Evolutionary conservation across 2,329 filamentous ascomycete species (phyloP), one percentile per base, ranked within the genome.

Genomic region (Venturia asperata): DNA sequence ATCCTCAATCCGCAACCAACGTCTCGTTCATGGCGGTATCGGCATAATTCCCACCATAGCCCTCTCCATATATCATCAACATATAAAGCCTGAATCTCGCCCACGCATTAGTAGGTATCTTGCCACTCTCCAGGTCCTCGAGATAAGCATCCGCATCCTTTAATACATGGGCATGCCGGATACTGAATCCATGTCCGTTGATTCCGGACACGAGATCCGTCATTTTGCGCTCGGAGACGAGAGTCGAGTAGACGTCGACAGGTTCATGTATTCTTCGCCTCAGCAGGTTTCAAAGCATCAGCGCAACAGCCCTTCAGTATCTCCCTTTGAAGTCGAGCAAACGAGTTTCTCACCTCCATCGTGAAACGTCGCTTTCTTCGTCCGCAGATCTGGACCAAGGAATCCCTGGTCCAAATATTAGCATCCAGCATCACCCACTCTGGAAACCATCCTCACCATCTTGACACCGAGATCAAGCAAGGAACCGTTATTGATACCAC

Each of bases 201-300:
- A 49, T 24, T 24, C 67, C 64, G 61, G 67, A 65, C 4, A 64
- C 67, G 11, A 67, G 39, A 13, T 41, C 64, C 4, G 64, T 64
- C 64, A 68, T 68, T 56, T 67, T 61, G 52, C 62, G 67, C 34
- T 67, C 65, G 1, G 65, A 67, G n/a, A 67, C 67, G n/a, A 45
- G 24, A 2, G 66, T 39, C 39, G 37, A 67, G 13, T 64, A 68
- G 41, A 67, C 65, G 56, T 67, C 67, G 19, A 61, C 65, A 15
- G 66, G 62, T n/a, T 62, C n/a, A n/a, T n/a, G n/a, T 63, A 39
- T 68, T 68, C 47, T 67, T 47, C 2, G 67, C 66, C 13, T 68
- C 27, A 7, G 65, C 30, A 2, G 66, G 64, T 37, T 66, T 64
- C 41, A 34, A n/a, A 39, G 30, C 24, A 68, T 19, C 43, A 66